phyloP scores from a whole-genome alignment of 257 asterid species.

The Nicotiana tomentosiformis region DNA sequence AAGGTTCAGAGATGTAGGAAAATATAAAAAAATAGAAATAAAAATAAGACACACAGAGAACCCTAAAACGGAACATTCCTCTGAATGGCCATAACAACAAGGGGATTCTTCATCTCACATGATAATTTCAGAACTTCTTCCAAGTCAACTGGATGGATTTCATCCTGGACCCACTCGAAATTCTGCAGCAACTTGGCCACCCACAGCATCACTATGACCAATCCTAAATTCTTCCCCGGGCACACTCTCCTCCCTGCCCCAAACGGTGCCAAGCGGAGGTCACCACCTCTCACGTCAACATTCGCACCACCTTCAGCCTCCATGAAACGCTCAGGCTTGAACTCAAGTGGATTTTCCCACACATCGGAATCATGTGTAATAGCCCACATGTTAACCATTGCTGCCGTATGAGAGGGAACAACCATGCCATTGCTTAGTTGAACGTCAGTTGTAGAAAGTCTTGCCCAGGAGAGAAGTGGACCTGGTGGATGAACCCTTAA shows the following conservation, averaged over 20 bases:
- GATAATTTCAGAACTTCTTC: slow-evolving; percentile 48
- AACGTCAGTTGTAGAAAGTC: too few species aligned
- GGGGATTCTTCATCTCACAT: slow-evolving; percentile 53
- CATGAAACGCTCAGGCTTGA: slow-evolving; percentile 37
- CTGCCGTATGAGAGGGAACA: slow-evolving; percentile 38
- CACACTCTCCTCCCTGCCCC: slow-evolving; percentile 61
- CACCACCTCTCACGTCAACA: slow-evolving; percentile 42
- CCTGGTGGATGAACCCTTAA: too few species aligned
- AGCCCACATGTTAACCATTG: slow-evolving; percentile 66
- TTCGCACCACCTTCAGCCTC: slow-evolving; percentile 14
- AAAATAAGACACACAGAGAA: not conserved
- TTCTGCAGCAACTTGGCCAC: slow-evolving; percentile 42
- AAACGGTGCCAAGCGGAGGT: slow-evolving; percentile 46
- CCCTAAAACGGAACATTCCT: slow-evolving; percentile 6
- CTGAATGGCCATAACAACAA: slow-evolving; percentile 26
- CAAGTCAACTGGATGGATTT: slow-evolving; percentile 24
- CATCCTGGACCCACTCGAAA: slow-evolving; percentile 24
- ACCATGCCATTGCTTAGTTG: slow-evolving; percentile 32
- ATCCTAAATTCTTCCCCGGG: slow-evolving; percentile 48
- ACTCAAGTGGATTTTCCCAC: slow-evolving; percentile 30
- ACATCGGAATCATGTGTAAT: slow-evolving; percentile 36
- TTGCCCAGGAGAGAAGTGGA: too few species aligned
- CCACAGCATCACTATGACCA: slow-evolving; percentile 39
- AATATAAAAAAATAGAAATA: not conserved
- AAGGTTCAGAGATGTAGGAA: not conserved